Percentiles rank a stretch among this genome's conserved stretches.
Conservation (phyloP, 495 filamentous ascomycete genomes). For the Penicillium cataractarum region DNA sequence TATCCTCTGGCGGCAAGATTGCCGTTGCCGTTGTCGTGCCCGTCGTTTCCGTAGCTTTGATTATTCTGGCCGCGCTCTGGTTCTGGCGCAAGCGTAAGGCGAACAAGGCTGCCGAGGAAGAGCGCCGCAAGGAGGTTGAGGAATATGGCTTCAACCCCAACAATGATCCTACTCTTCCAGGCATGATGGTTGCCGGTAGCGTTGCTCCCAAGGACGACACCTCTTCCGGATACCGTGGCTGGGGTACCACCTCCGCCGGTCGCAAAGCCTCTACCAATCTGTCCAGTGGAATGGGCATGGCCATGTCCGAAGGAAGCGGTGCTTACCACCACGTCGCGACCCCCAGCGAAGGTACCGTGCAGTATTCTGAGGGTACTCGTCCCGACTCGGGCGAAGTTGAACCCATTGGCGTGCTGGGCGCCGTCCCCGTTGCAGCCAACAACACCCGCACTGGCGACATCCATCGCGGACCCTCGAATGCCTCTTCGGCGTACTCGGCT, state of each 20-base stretch:
- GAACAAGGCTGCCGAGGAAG: constrained; percentile 81
- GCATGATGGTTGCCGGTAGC: constrained; percentile 42
- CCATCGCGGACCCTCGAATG: constrained; percentile 90
- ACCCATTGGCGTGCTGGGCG: constrained; percentile 74
- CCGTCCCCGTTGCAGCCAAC: constrained; percentile 63
- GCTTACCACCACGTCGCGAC: constrained; percentile 64
- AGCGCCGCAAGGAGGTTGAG: constrained; percentile 90
- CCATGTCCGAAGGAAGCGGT: constrained; percentile 72
- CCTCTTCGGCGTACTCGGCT: constrained; percentile 92
- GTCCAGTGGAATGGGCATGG: constrained; percentile 71
- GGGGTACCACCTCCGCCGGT: constrained; percentile 85
- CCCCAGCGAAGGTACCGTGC: constrained; percentile 66
- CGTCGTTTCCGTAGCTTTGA: constrained; percentile 81
- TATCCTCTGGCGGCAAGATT: constrained; percentile 69
- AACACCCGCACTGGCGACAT: constrained; percentile 69
- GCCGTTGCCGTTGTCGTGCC: constrained; percentile 94
- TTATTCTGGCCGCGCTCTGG: constrained; percentile 75
- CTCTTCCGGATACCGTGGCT: constrained; percentile 83
- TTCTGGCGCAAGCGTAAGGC: constrained; percentile 87
- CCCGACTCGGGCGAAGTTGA: constrained; percentile 71
- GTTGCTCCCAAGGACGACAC: constrained; percentile 68
- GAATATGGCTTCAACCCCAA: constrained; percentile 97
- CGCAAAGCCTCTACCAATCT: constrained; percentile 88
- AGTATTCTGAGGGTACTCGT: constrained; percentile 66
- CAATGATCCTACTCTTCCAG: constrained; percentile 82